A percentile compares a stretch with the other conserved stretches of the same genome.
phyloP scores from a whole-genome alignment of 352 stramenopile genomes.

The Phytophthora pluvialis region DNA sequence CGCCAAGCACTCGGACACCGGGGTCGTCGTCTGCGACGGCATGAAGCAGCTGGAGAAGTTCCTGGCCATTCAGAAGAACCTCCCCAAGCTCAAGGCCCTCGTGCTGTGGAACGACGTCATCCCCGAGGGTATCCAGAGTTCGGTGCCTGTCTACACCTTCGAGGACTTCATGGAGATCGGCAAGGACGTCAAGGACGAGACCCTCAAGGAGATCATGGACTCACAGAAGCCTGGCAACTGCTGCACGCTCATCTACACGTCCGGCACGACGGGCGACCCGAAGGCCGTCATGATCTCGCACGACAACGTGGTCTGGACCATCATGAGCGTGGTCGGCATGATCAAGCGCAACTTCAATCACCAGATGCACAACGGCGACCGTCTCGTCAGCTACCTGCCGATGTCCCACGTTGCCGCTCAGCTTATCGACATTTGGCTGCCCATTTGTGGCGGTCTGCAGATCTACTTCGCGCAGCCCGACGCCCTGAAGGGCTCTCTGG shows the following conservation, averaged over 20 bases:
- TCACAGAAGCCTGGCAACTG: conserved; percentile 86
- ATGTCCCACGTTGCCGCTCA: conserved; percentile 91
- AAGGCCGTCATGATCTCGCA: conserved; percentile 97
- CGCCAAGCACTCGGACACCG: conserved; percentile 92
- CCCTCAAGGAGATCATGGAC: conserved; percentile 76
- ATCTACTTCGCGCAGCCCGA: conserved; percentile 91
- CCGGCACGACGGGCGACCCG: conserved; percentile 94
- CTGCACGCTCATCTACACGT: conserved; percentile 95
- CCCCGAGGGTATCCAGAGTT: conserved; percentile 67
- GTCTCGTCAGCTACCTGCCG: conserved; percentile 89
- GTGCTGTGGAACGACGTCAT: conserved; percentile 92
- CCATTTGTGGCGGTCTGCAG: conserved; percentile 65
- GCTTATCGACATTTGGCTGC: conserved; percentile 89
- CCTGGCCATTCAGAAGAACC: conserved; percentile 80
- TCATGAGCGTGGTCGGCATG: conserved; percentile 65
- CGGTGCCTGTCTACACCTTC: conserved; percentile 79
- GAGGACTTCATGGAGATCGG: conserved; percentile 84
- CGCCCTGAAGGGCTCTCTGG: conserved; percentile 90
- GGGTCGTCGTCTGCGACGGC: conserved; percentile 93
- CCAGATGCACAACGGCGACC: conserved; percentile 68
- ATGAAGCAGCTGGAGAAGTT: conserved; percentile 96
- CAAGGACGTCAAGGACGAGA: conserved; percentile 65
- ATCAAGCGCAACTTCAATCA: conserved; percentile 66
- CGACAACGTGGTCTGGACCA: conserved; percentile 93
- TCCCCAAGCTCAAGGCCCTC: conserved; percentile 93